Base-by-base conservation (phyloP, 805 yeast species). In the Hanseniaspora mollemarum region DNA sequence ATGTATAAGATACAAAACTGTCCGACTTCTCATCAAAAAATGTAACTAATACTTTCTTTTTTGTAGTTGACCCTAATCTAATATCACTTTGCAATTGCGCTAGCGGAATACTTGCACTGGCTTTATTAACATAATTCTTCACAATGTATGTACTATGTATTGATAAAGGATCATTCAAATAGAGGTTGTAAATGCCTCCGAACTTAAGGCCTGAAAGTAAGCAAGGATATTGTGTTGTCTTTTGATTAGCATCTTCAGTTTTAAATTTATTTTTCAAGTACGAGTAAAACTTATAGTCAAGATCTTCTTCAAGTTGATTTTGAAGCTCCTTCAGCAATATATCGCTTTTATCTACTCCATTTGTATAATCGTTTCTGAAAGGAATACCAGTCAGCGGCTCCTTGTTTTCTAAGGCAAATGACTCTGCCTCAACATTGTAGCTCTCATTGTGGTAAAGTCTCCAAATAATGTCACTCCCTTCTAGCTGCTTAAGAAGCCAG, bases 81-180 rank as follows among this genome's bases (percentile, higher is more conserved):
- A 43, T 39, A 33, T 39, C 45, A 40, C 51, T 48, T 33, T 48
- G 51, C 2, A 48, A 24, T n/a, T 48, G 51, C 5, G 31, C 32
- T n/a, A 37, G 18, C 12, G 39, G 19, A 18, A 43, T 29, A 8
- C 41, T 21, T 22, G 24, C n/a, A 19, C 26, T 26, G 6, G 25
- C 28, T 6, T 4, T 8, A 4, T 24, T 13, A 12, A 39, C 8
- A n/a, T 32, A 40, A 9, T 48, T 40, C 19, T 48, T 48, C 7
- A 48, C 37, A 13, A 48, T 48, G 16, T 40, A 48, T 21, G 36
- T 48, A 8, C 45, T 39, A 26, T 48, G 51, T 26, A 31, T 36
- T 15, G 36, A 40, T 21, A 48, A 37, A 13, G 43, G 43, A 48
- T 48, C 51, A 16, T 40, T 43, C 38, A 40, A 31, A 31, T 48